These are phyloP conservation scores for Raddia guianensis DNA, from an alignment of 176 grass and related monocot genomes.

Conservation along the genomic window DNA sequence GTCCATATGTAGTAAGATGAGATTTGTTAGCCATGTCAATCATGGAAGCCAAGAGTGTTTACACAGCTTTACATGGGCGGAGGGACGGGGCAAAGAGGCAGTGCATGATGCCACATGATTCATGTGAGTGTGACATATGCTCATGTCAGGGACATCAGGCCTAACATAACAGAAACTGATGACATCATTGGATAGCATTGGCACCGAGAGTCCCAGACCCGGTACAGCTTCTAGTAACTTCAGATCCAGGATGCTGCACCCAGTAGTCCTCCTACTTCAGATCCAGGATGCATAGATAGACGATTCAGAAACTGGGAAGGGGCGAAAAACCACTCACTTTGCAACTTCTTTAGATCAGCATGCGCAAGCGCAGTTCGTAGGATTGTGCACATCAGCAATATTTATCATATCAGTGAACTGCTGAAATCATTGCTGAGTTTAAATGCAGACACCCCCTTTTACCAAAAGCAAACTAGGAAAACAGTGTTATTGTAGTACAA, in stretches of 20 bases:
- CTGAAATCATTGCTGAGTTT: background rate
- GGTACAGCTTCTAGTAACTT: too few species aligned
- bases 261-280: constrained; percentile 24
- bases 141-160: constrained; percentile 25
- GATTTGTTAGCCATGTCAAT: constrained; percentile 1
- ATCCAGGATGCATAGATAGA: constrained; percentile 47
- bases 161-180: constrained; percentile 47
- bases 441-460: constrained; percentile 7
- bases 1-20: constrained; percentile 24
- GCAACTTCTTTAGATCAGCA: constrained; percentile 34
- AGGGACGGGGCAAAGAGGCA: constrained; percentile 25
- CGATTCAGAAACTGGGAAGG: constrained; percentile 4
- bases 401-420: constrained; percentile 5
- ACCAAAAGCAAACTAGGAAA: background rate
- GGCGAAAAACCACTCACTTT: constrained; percentile 22
- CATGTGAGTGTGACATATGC: background rate
- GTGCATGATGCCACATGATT: constrained; percentile 3
- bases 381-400: constrained; percentile 24
- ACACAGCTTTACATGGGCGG: background rate
- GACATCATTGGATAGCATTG: constrained; percentile 30
- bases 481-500: background rate
- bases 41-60: constrained; percentile 13
- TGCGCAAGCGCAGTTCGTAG: constrained; percentile 12
- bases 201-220: background rate
- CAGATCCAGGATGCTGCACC: background rate